Evolutionary conservation across 1,284 basidiomycete species (phyloP).

Genomic region (Ganoderma meredithae): DNA sequence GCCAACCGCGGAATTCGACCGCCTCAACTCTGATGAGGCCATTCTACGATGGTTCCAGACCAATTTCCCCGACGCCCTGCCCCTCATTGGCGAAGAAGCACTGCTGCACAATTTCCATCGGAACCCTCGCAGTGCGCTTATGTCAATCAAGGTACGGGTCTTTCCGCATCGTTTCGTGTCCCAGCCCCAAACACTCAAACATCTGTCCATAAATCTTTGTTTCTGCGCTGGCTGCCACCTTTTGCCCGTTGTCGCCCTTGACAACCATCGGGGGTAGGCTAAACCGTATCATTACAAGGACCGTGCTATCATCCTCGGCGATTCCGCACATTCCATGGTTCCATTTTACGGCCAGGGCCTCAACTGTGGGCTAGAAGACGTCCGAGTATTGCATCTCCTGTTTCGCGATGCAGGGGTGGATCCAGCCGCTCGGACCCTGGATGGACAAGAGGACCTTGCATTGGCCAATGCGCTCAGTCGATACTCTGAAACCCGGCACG

Average conservation of each 20-base stretch:
- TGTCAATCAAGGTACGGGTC: slow-evolving; percentile 85
- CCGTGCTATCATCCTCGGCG: slow-evolving; percentile 89
- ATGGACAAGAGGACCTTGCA: slow-evolving; percentile 57
- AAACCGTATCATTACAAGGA: slow-evolving; percentile 92
- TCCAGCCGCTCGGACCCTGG: slow-evolving; percentile 40
- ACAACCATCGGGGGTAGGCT: slow-evolving; percentile 53
- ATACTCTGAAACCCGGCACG: slow-evolving; percentile 85
- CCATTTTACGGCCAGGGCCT: slow-evolving; percentile 99
- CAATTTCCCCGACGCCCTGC: slow-evolving; percentile 89
- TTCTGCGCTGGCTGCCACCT: slow-evolving; percentile 19
- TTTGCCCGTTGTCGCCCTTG: slow-evolving; percentile 13
- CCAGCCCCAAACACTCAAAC: slow-evolving; percentile 10
- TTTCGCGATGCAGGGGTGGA: slow-evolving; percentile 76
- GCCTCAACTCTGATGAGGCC: slow-evolving; percentile 63
- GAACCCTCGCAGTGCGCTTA: slow-evolving; percentile 90
- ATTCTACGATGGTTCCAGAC: slow-evolving; percentile 82
- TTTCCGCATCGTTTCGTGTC: slow-evolving; percentile 27
- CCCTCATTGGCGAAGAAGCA: slow-evolving; percentile 82
- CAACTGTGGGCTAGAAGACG: slow-evolving; percentile 98
- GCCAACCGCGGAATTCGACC: slow-evolving; percentile 81
- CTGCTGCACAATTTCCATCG: slow-evolving; percentile 80
- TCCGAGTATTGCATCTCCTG: slow-evolving; percentile 84
- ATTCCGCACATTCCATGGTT: slow-evolving; percentile 97
- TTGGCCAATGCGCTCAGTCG: slow-evolving; percentile 73
- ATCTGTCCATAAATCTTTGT: slow-evolving; percentile 11